Evolutionary conservation across 139 green algal genomes (phyloP), one percentile per base, ranked within the genome.

Genomic region (Astrephomene gubernaculifera): DNA sequence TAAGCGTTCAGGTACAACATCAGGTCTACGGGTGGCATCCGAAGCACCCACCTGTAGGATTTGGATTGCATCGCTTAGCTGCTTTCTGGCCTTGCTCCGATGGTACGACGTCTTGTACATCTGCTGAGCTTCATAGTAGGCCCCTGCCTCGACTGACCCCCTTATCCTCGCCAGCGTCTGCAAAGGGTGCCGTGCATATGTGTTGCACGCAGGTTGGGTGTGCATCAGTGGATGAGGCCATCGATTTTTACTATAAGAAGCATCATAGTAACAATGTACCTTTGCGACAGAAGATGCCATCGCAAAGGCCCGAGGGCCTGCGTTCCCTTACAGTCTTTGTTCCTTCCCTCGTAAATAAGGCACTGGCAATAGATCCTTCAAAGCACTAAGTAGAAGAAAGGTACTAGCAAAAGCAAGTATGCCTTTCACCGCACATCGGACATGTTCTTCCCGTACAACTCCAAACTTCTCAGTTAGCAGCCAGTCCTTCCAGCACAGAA

Each of bases 71-170:
- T 95, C 93, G 14, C 85, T 61, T 10, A 87, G 54, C 68, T 91
- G 81, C 45, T 90, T 88, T 22, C 85, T 75, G 25, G 85, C 74
- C n/a, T 89, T 87, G 75, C 88, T 90, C 39, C 94, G 83, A 39
- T 95, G 85, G 74, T 92, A 93, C 0, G 92, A 86, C 21, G 92
- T 94, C 87, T 96, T 96, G 81, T 94, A 94, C 87, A 95, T 94
- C 71, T 96, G 94, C 85, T 96, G 94, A 33, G 94, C 94, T 73
- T 96, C 94, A 87, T 96, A 96, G 67, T 82, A 93, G 2, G 89
- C 87, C 22, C 91, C 91, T 8, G 67, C 54, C 36, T 89, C 72
- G 22, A 94, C 80, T 0, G 25, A 54, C 27, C 69, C 79, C 27
- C 78, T 86, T 17, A 86, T 86, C 25, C 79, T 63, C 21, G 64